A percentile compares a stretch with the other conserved stretches of the same genome.
These are phyloP conservation scores for Cladosporium sp. DNA, from an alignment of 2,329 filamentous ascomycete genomes.

Conservation along the genomic window DNA sequence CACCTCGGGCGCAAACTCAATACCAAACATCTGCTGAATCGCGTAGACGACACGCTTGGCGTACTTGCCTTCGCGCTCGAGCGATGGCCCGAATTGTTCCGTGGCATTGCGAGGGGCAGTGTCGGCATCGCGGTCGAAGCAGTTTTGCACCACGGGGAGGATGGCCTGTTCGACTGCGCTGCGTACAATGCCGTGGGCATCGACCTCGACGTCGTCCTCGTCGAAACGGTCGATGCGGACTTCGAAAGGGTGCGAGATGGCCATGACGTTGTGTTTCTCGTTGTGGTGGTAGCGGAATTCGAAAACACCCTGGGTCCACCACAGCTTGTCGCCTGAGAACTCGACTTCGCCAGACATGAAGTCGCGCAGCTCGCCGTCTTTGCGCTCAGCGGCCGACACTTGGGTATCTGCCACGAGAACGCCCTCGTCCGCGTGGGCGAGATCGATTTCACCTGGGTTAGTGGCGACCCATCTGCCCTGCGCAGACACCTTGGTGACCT, in stretches of 20 bases:
- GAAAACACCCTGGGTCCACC: conserved; percentile 95
- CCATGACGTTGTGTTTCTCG: conserved; percentile 88
- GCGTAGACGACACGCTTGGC: conserved; percentile 88
- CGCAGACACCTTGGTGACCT: conserved; percentile 77
- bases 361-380: conserved; percentile 51
- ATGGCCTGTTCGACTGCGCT: conserved; percentile 70
- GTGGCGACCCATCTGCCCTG: conserved; percentile 87
- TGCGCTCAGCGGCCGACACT: conserved; percentile 40
- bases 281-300: conserved; percentile 97
- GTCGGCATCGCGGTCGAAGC: conserved; percentile 85
- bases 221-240: conserved; percentile 79
- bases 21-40: conserved; percentile 91
- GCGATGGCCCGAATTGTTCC: conserved; percentile 77
- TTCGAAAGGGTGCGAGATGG: conserved; percentile 89
- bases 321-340: conserved; percentile 89
- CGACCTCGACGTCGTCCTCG: conserved; percentile 52
- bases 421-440: conserved; percentile 67
- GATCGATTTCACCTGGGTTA: conserved; percentile 71
- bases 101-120: conserved; percentile 77
- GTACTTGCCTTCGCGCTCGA: conserved; percentile 85
- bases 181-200: conserved; percentile 59
- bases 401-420: conserved; percentile 67
- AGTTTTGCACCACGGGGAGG: conserved; percentile 81
- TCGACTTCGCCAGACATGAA: conserved; percentile 75
- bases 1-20: conserved; percentile 90